phyloP scores from a whole-genome alignment of 305 asterid species.

The Euphrasia arctica region DNA sequence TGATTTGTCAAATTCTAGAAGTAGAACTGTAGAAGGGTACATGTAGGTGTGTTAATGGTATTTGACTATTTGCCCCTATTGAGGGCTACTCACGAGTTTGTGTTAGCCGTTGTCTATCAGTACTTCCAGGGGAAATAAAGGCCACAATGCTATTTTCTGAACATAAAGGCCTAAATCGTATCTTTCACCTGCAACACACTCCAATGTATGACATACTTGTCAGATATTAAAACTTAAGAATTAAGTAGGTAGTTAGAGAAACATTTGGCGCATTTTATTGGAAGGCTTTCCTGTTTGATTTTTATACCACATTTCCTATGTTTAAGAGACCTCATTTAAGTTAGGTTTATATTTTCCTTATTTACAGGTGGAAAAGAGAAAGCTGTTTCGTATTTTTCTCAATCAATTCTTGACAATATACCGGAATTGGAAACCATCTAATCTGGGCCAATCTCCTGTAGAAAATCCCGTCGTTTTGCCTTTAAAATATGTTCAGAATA shows the following conservation, averaged over 20 bases:
- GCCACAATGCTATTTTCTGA: slow-evolving; percentile 12
- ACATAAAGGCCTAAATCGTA: slow-evolving; percentile 14
- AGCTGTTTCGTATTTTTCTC: slow-evolving; percentile 60
- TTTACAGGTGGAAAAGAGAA: slow-evolving; percentile 79
- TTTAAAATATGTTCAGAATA: slow-evolving; percentile 36
- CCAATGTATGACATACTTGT: slow-evolving; percentile 1
- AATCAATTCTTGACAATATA: slow-evolving; percentile 73
- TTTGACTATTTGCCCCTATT: too few relatives aligned
- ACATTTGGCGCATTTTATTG: slow-evolving; percentile 22
- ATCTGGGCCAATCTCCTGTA: slow-evolving; percentile 49
- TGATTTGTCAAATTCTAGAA: too few relatives aligned
- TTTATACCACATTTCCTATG: slow-evolving; percentile 17
- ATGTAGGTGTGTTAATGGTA: too few relatives aligned
- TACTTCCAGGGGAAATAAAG: slow-evolving; percentile 14
- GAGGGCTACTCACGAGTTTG: too few relatives aligned
- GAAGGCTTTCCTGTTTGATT: slow-evolving; percentile 17
- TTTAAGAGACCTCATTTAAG: slow-evolving; percentile 18
- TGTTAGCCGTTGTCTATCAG: background rate
- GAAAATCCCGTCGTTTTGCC: slow-evolving; percentile 36
- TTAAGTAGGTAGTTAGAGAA: slow-evolving; percentile 21
- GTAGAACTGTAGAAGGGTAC: too few relatives aligned
- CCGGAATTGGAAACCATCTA: slow-evolving; percentile 75
- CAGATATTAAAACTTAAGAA: slow-evolving; percentile 4
- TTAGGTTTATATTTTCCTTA: slow-evolving; percentile 26
- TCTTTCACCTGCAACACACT: slow-evolving; percentile 21